Evolutionary conservation across 2,329 filamentous ascomycete genomes (phyloP).

Genomic region (Dactylellina parvicollis): DNA sequence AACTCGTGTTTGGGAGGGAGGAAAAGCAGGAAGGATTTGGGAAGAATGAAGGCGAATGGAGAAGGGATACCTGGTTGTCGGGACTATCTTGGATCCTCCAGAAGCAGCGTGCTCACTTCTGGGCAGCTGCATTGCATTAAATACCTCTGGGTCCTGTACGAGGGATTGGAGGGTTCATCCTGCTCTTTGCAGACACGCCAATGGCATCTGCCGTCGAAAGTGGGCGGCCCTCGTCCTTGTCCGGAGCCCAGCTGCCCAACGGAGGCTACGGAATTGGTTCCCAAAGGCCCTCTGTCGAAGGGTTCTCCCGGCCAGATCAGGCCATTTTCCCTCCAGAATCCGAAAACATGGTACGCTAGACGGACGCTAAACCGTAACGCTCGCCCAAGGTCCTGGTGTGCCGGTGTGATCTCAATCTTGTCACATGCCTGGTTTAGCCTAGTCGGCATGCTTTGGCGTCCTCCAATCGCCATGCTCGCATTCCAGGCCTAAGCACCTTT

Average conservation of each 20-base stretch:
- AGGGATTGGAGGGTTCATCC: neutral
- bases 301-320: constrained; percentile 13
- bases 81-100: constrained; percentile 19
- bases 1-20: constrained; percentile 20
- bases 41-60: constrained; percentile 33
- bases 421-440: constrained; percentile 39
- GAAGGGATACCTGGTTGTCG: constrained; percentile 49
- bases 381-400: no score
- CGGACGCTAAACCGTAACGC: no score
- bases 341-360: constrained; percentile 32
- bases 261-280: constrained; percentile 47
- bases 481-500: constrained; percentile 39
- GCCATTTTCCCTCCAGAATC: constrained; percentile 27
- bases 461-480: constrained; percentile 16
- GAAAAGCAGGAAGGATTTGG: constrained; percentile 11
- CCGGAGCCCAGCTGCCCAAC: constrained; percentile 15
- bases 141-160: constrained; percentile 23
- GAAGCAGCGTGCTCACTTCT: constrained; percentile 21
- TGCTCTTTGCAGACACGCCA: neutral
- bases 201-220: constrained; percentile 31
- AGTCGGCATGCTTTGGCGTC: neutral
- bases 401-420: neutral
- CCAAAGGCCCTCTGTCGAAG: constrained; percentile 34
- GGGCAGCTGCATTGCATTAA: constrained; percentile 54
- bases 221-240: neutral